phyloP scores from a whole-genome alignment of 352 stramenopile genomes.

The Phytophthora colocasiae region DNA sequence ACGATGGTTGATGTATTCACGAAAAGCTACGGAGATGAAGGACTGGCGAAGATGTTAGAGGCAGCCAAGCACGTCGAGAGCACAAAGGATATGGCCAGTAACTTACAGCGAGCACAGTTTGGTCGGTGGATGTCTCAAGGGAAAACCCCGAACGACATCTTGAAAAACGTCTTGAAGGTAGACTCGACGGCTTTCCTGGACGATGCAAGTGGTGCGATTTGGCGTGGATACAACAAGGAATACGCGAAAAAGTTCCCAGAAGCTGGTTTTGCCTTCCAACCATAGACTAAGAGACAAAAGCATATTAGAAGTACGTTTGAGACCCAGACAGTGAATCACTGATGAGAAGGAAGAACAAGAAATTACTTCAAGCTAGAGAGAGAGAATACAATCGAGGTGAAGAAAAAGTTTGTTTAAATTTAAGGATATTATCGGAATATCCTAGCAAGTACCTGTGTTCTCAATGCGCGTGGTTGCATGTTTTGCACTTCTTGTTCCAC shows the following conservation, averaged over 20 bases:
- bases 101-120: constrained; percentile 2
- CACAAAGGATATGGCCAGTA: constrained; percentile 1
- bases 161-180: background rate
- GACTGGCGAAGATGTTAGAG: constrained; percentile 12
- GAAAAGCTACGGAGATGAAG: constrained; percentile 9
- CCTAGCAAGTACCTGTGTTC: background rate
- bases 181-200: background rate
- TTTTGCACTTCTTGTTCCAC: constrained; percentile 83
- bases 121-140: constrained; percentile 1
- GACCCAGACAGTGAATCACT: too few species aligned
- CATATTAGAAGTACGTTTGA: too few species aligned
- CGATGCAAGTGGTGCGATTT: background rate
- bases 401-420: background rate
- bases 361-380: too few species aligned
- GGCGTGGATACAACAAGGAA: too few species aligned
- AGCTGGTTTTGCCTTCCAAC: too few species aligned
- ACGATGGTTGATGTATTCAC: constrained; percentile 11
- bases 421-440: background rate
- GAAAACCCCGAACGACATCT: background rate
- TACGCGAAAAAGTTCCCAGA: too few species aligned
- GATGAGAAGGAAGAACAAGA: too few species aligned
- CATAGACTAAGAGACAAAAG: too few species aligned
- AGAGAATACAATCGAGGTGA: too few species aligned
- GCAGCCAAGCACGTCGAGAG: background rate
- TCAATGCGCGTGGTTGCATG: constrained; percentile 70